Percentiles rank a stretch among this genome's conserved stretches.
Conservation (phyloP, 768 basidiomycete species). For the Bullera alba region DNA sequence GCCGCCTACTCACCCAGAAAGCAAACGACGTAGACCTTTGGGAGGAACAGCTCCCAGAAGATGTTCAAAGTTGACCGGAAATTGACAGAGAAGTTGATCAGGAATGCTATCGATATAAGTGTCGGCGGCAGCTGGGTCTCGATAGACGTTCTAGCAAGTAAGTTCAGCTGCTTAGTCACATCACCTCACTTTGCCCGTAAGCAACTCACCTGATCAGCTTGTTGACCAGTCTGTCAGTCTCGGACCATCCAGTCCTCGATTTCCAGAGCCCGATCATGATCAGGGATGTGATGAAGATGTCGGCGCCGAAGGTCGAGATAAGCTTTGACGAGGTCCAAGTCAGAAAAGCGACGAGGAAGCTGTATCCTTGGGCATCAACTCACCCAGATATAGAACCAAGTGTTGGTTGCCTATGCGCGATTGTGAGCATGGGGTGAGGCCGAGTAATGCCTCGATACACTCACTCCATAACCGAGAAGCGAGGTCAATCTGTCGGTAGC, state of each 20-base stretch:
- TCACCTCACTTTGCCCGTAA: too few species aligned
- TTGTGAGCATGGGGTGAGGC: neutral
- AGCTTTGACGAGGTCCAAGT: too few species aligned
- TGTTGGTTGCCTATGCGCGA: neutral
- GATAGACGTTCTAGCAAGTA: neutral
- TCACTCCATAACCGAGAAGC: neutral
- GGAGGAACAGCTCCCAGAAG: neutral
- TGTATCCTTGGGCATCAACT: too few species aligned
- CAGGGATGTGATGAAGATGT: slow-evolving; percentile 2
- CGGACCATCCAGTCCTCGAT: slow-evolving; percentile 5
- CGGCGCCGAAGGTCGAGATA: neutral
- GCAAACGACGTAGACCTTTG: neutral
- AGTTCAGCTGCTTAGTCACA: too few species aligned
- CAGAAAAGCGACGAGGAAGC: too few species aligned
- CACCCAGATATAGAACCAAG: too few species aligned
- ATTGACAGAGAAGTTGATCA: neutral
- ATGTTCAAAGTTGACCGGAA: neutral
- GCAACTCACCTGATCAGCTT: neutral
- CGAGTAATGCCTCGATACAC: neutral
- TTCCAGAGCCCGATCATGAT: slow-evolving; percentile 6
- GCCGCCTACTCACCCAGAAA: neutral
- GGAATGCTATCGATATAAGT: neutral
- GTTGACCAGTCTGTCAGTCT: slow-evolving; percentile 4
- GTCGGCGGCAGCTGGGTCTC: neutral
- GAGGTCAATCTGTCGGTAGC: neutral